Percentiles rank a stretch among this genome's conserved stretches.
Evolutionary conservation across 169 alveolate species (phyloP).

Genomic region (Hammondia hammondi): DNA sequence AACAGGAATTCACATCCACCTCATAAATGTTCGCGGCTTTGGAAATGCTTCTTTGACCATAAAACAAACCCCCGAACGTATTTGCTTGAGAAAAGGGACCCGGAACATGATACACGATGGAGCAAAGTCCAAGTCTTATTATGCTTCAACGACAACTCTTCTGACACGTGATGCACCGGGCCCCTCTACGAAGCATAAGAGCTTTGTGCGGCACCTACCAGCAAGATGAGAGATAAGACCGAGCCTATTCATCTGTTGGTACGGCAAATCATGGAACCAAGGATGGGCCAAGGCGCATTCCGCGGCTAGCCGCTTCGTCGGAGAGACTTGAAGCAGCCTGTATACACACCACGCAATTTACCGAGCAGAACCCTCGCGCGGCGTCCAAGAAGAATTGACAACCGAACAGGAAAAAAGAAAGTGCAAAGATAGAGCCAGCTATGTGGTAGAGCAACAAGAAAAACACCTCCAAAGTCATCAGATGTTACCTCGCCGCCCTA

Average conservation of each 20-base stretch:
- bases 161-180: not conserved
- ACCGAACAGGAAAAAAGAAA: too few species aligned
- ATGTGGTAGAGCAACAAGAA: not conserved
- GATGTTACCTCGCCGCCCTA: not conserved
- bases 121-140: not conserved
- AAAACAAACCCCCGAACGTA: too few species aligned
- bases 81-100: too few species aligned
- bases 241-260: constrained; percentile 43
- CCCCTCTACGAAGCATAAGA: not conserved
- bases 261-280: constrained; percentile 42
- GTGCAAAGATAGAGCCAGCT: not conserved
- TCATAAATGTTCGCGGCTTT: too few species aligned
- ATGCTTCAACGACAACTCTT: not conserved
- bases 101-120: too few species aligned
- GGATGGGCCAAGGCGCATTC: constrained; percentile 62
- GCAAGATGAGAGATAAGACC: constrained; percentile 43
- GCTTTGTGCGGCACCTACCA: not conserved
- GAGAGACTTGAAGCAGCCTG: constrained; percentile 47
- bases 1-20: too few species aligned
- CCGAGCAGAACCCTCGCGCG: not conserved
- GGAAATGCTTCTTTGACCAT: too few species aligned
- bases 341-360: not conserved
- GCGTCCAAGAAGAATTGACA: too few species aligned
- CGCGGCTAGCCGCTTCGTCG: constrained; percentile 49
- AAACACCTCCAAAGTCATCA: not conserved